Conservation (phyloP, 106 monocot genomes). For the Apostasia ramifera region DNA sequence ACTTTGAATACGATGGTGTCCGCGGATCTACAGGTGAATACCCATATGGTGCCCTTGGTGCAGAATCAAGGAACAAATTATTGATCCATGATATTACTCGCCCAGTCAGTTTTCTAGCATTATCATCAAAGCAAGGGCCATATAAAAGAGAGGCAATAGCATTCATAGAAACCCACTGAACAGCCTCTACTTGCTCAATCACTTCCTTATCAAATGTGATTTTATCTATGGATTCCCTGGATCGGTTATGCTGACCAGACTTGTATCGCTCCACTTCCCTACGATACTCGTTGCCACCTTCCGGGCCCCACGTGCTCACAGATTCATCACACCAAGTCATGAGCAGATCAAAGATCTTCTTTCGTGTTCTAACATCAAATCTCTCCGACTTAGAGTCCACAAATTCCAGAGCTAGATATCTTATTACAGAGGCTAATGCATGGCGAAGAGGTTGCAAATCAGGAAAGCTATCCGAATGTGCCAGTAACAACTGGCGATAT, state of each 20-base stretch:
- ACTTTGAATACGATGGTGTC: conserved; percentile 79
- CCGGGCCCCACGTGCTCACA: conserved; percentile 48
- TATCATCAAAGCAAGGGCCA: conserved; percentile 98
- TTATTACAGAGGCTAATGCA: conserved; percentile 82
- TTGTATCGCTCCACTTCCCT: conserved; percentile 92
- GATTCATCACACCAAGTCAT: conserved; percentile 85
- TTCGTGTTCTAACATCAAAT: conserved; percentile 73
- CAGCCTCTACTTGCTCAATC: conserved; percentile 75
- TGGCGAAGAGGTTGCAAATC: conserved; percentile 80
- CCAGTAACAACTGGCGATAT: conserved; percentile 32
- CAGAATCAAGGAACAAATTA: conserved; percentile 63
- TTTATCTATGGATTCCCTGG: conserved; percentile 92
- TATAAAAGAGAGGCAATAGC: conserved; percentile 92
- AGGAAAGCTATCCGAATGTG: conserved; percentile 59
- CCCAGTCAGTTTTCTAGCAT: conserved; percentile 88
- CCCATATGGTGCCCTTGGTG: conserved; percentile 65
- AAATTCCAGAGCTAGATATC: conserved; percentile 84
- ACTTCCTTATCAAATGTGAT: conserved; percentile 84
- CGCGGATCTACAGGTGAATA: conserved; percentile 88
- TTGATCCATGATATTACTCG: conserved; percentile 88
- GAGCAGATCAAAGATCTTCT: conserved; percentile 73
- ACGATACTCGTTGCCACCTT: conserved; percentile 64
- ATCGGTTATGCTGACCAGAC: conserved; percentile 68
- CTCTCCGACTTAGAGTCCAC: conserved; percentile 74
- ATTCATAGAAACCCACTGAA: conserved; percentile 94